Evolutionary conservation across 495 filamentous ascomycete genomes (phyloP).

Genomic region (Trichoderma virens): DNA sequence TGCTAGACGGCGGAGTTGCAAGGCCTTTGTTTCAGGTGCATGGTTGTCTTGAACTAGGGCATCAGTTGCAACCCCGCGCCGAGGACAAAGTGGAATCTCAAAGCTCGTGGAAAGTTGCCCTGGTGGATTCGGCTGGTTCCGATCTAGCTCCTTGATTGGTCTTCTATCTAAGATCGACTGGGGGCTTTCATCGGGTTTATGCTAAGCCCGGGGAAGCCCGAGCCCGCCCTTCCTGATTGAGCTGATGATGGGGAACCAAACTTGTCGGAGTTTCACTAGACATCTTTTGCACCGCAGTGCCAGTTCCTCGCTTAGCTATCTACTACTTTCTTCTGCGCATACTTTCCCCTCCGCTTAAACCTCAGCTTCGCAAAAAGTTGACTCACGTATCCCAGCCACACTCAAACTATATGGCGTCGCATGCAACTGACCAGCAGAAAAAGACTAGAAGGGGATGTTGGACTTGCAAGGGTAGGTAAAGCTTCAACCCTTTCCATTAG

Average conservation of each 20-base stretch:
- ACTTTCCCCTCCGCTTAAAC: background rate
- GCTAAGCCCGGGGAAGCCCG: background rate
- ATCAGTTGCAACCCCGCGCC: background rate
- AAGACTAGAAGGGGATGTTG: slow-evolving; percentile 18
- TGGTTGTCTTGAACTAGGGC: background rate
- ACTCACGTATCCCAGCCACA: slow-evolving; percentile 13
- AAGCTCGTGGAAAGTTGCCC: background rate
- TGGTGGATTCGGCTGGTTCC: background rate
- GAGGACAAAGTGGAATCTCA: background rate
- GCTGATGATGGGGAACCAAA: background rate
- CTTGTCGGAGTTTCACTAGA: background rate
- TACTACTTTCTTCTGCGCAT: background rate
- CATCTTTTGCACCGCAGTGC: background rate
- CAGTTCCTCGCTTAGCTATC: background rate
- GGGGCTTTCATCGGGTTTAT: background rate
- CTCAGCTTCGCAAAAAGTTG: slow-evolving; percentile 6
- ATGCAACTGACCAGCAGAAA: slow-evolving; percentile 2
- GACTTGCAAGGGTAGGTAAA: slow-evolving; percentile 20
- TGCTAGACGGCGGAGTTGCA: background rate
- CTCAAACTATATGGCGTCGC: background rate
- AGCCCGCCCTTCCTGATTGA: background rate
- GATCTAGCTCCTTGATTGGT: background rate
- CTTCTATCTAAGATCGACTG: background rate
- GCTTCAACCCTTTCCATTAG: slow-evolving; percentile 4
- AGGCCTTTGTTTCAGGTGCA: background rate